Evolutionary conservation across 2,329 filamentous ascomycete genomes (phyloP).

Genomic region (Aspergillus pseudonomiae): DNA sequence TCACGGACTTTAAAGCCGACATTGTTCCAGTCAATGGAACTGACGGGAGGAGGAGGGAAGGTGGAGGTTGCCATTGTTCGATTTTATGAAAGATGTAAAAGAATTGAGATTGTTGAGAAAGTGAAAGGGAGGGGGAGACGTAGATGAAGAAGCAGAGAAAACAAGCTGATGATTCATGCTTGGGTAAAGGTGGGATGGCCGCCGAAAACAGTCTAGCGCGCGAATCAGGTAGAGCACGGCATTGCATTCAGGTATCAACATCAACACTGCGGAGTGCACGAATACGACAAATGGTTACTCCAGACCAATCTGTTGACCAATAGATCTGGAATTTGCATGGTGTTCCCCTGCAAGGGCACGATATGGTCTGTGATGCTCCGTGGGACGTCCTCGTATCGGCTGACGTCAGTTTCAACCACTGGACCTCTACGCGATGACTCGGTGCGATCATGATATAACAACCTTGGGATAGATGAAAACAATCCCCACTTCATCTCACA

Average conservation of each 20-base stretch:
- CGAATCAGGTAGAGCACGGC: not conserved
- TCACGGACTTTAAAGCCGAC: conserved; percentile 92
- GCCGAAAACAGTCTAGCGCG: not conserved
- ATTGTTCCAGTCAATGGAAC: conserved; percentile 75
- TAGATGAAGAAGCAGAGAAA: not conserved
- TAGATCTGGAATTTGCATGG: not conserved
- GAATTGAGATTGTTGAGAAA: not conserved
- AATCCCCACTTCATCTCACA: not conserved
- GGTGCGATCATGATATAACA: not conserved
- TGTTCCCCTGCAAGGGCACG: not conserved
- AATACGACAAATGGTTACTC: not conserved
- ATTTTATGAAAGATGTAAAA: not conserved
- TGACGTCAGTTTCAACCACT: not conserved
- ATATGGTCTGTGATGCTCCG: not conserved
- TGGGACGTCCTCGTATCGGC: not conserved
- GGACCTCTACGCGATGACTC: not conserved
- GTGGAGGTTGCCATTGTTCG: conserved; percentile 11
- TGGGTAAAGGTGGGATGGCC: not conserved
- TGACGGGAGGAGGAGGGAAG: conserved; percentile 38
- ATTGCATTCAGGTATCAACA: not conserved
- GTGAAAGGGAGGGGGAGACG: not conserved
- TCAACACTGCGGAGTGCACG: not conserved
- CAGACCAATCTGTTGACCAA: not conserved
- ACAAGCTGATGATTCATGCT: not conserved
- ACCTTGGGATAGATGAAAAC: not conserved